Conservation (phyloP, 129 eudicot species). For the Sambucus nigra region DNA sequence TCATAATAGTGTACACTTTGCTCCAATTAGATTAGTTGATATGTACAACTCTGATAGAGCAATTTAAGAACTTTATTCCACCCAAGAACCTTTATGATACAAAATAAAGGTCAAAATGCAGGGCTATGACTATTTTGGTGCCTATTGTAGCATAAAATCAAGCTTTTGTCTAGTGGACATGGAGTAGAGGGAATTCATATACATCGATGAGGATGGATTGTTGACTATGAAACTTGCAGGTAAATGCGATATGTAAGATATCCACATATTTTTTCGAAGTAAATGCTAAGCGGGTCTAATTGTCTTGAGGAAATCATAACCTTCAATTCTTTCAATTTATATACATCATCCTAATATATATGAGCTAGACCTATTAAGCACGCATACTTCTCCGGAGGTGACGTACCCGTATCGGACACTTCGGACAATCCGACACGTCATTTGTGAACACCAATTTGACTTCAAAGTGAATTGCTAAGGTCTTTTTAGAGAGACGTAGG, state of each 20-base stretch:
- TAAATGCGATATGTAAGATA: slow-evolving; percentile 21
- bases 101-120: not conserved
- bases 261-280: slow-evolving; percentile 16
- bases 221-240: slow-evolving; percentile 25
- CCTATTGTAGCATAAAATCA: slow-evolving; percentile 32
- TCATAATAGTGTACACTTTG: slow-evolving; percentile 15
- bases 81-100: slow-evolving; percentile 2
- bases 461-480: too few relatives aligned
- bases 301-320: not conserved
- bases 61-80: slow-evolving; percentile 13
- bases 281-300: not conserved
- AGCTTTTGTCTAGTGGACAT: slow-evolving; percentile 16
- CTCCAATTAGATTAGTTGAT: slow-evolving; percentile 37
- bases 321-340: too few relatives aligned
- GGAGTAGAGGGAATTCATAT: slow-evolving; percentile 15
- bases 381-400: too few relatives aligned
- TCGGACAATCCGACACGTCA: too few relatives aligned
- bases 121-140: slow-evolving; percentile 20
- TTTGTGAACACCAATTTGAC: too few relatives aligned
- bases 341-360: too few relatives aligned
- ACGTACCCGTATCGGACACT: too few relatives aligned
- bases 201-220: slow-evolving; percentile 21
- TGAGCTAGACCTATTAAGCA: too few relatives aligned
- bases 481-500: too few relatives aligned
- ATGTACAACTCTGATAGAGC: slow-evolving; percentile 54